These are phyloP conservation scores for Candida succiphila DNA, from an alignment of 805 yeast species.

Conservation along the genomic window DNA sequence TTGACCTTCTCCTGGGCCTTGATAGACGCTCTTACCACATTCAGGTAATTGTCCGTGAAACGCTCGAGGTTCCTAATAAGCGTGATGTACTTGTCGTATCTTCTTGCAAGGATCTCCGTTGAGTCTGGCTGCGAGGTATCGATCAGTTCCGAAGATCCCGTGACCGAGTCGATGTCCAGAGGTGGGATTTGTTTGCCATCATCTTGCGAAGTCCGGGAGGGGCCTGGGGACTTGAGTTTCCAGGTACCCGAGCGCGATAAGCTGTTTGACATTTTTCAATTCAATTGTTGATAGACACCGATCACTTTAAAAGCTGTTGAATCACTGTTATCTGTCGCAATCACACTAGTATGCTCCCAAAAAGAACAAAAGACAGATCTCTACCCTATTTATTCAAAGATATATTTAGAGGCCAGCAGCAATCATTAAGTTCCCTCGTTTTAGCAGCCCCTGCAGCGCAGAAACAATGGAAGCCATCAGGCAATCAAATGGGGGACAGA, in stretches of 20 bases:
- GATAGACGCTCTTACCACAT: conserved; percentile 10
- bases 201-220: not conserved
- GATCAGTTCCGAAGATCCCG: conserved; percentile 3
- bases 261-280: not conserved
- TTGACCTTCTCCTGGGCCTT: conserved; percentile 17
- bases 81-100: conserved; percentile 19
- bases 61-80: conserved; percentile 14
- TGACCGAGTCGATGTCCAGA: not conserved
- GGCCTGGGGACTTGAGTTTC: conserved; percentile 3
- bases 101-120: conserved; percentile 11
- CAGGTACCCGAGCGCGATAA: conserved; percentile 7
- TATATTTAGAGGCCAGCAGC: not conserved
- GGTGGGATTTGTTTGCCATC: conserved; percentile 1
- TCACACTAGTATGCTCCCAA: not conserved
- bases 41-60: conserved; percentile 16
- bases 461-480: too few relatives aligned
- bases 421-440: not conserved
- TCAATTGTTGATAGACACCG: not conserved
- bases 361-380: not conserved
- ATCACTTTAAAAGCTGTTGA: not conserved
- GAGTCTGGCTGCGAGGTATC: conserved; percentile 16
- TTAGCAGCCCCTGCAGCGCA: too few relatives aligned
- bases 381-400: not conserved
- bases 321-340: not conserved
- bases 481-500: too few relatives aligned